Base-by-base conservation (phyloP, 495 filamentous ascomycete genomes). In the Trichoderma orchidacearum region DNA sequence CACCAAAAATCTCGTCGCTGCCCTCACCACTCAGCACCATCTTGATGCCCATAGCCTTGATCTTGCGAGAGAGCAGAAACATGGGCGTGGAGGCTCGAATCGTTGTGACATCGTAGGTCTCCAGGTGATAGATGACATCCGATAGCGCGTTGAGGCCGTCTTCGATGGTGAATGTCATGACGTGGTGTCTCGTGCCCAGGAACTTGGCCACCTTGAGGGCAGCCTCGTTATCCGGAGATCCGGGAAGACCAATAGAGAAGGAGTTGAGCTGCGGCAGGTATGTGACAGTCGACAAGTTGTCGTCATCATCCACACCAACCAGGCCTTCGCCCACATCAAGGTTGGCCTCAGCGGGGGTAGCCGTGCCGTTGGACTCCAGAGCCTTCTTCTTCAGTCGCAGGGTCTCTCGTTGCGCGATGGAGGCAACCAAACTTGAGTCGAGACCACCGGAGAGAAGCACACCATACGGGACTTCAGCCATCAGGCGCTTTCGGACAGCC, bases 21-120 rank as follows among this genome's bases (percentile, higher is more conserved):
- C 93, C 93, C 75, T 98, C 93, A 56, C 93, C 93, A 66, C 85
- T 90, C 38, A 98, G 79, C 57, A 98, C 93, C 93, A 98, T 98
- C 81, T 98, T 98, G 56, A 98, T 89, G 59, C 93, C 94, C 80
- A 96, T 85, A 17, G 90, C 93, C 78, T 98, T 98, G 77, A 98
- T 97, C 75, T 97, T 98, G 64, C 93, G 86, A 60, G 87, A 89
- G 13, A 98, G 83, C 53, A 98, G 79, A 75, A 95, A 98, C 93
- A 98, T 98, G 56, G 93, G 93, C 5, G 93, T 98, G 18, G 94
- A 97, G 36, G 93, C 93, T 70, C 93, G 89, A 68, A 98, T 95
- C 15, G 93, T 98, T 56, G 93, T 98, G 15, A 98, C 94, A 71
- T 98, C 93, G 73, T 87, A 98, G 15, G 89, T 89, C 76, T 98